Evolutionary conservation across 139 green algal genomes (phyloP), one percentile per base, ranked within the genome.

Genomic region (Chlamydomonas urium): DNA sequence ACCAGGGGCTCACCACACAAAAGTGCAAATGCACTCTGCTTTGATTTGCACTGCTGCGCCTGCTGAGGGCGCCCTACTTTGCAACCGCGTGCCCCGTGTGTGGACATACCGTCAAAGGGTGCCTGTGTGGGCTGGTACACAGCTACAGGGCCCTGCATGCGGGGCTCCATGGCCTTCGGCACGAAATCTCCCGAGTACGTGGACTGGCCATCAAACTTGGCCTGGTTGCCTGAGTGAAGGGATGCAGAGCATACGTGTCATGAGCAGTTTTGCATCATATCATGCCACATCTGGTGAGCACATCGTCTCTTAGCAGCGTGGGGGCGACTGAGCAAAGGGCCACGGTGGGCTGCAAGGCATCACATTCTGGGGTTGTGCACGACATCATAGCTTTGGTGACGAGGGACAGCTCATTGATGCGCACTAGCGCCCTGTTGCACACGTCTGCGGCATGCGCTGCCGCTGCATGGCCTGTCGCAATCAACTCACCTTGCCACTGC

Each of bases 71-170:
- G 53, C 17, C 21, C n/a, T 62, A 17, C 5, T 5, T 17, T 50
- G 42, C 14, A 14, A 50, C 14, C 10, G 8, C 42, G 14, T 50
- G 42, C 42, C 42, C 8, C 14, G 42, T 8, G 42, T 8, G 42
- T 8, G 42, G 14, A 62, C 53, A 14, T 68, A 68, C 60, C 60
- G 19, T 68, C 60, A 47, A 68, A 68, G 19, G 31, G 19, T 45
- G 60, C 60, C 5, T 14, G 31, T 8, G 31, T 68, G 6, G 60
- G 60, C 31, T 68, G 31, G 33, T 68, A 68, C 14, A n/a, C 19
- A 14, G 5, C 5, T 5, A 8, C 17, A 6, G 31, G 60, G 19
- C 6, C 31, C 24, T 38, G 28, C 10, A n/a, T n/a, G 14, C 60
- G 60, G 14, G 57, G 35, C 24, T 31, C 32, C 63, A 71, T 36